Evolutionary conservation across 352 stramenopile genomes (phyloP), one percentile per base, ranked within the genome.

Genomic region (Globisporangium sylvaticum): DNA sequence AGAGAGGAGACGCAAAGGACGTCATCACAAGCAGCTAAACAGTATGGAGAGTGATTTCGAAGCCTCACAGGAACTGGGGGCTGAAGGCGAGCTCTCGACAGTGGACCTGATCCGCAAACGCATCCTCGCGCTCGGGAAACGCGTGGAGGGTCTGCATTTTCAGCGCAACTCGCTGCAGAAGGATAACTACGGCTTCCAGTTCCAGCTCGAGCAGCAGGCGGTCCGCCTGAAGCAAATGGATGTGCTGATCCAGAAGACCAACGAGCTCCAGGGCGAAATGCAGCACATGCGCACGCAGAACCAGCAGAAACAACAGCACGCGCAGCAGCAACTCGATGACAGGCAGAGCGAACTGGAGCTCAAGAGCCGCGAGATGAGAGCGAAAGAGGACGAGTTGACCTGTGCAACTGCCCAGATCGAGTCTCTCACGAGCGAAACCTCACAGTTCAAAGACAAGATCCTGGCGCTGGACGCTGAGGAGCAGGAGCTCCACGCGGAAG

Each of bases 181-280:
- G 58, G 82, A 92, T 25, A 91, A 88, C 60, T 90, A 91, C 62
- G 82, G 88, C 29, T 77, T 91, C 12, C 84, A 92, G 62, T 84
- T 78, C 57, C 75, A 88, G 57, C 50, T 92, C 0, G 80, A 92
- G 59, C 71, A 89, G 34, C 83, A 90, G 20, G 76, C 74, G 3
- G 66, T 46, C 31, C 71, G 74, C 18, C 75, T 92, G 20, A 74
- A 75, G 50, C 74, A 91, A 24, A 81, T 87, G 75, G 71, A 80
- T 3, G 29, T 57, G 53, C 53, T 88, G 2, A 50, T 56, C 9
- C 64, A 72, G 20, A 84, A 79, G 31, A 68, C 72, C 12, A 59
- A 71, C 25, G 71, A 74, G 14, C 66, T 90, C 1, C 64, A 89
- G 61, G n/a, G 74, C 1, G 79, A 90, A 44, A 66, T 91, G 50